Conservation (phyloP, 2,329 filamentous ascomycete species). For the Tolypocladium cylindrosporum region DNA sequence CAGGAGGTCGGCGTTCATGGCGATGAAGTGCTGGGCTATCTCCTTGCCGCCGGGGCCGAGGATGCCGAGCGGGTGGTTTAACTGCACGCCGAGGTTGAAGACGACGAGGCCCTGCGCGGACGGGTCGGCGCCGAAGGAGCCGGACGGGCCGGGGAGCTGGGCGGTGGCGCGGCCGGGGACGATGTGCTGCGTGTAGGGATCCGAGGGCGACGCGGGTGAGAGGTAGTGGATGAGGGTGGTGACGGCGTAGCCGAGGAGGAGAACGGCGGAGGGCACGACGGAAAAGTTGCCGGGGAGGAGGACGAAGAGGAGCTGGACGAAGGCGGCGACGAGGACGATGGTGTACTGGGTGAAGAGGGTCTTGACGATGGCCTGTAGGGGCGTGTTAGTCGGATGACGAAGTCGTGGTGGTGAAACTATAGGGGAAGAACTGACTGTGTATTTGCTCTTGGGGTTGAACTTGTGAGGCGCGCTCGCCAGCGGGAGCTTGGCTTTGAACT, state of each 20-base stretch:
- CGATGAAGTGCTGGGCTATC: constrained; percentile 24
- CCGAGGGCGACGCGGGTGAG: constrained; percentile 1
- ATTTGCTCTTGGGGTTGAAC: not conserved
- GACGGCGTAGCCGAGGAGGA: constrained; percentile 20
- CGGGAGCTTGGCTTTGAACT: constrained; percentile 15
- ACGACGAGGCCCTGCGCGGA: constrained; percentile 24
- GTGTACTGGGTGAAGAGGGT: constrained; percentile 22
- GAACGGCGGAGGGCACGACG: constrained; percentile 18
- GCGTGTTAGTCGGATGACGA: not conserved
- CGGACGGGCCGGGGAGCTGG: constrained; percentile 17
- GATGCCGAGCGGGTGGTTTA: constrained; percentile 38
- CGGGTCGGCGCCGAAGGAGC: constrained; percentile 16
- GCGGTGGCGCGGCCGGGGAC: constrained; percentile 23
- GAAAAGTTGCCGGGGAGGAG: constrained; percentile 24
- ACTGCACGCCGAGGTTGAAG: constrained; percentile 34
- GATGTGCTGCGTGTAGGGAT: constrained; percentile 11
- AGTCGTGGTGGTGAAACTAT: not conserved
- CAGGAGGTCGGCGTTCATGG: constrained; percentile 25
- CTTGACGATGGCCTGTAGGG: constrained; percentile 13
- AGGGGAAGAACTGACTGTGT: not conserved
- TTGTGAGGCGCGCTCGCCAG: constrained; percentile 9
- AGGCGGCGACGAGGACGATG: constrained; percentile 21
- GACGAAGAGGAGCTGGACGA: constrained; percentile 21
- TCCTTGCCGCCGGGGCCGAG: constrained; percentile 33
- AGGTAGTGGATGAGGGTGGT: constrained; percentile 17